Evolutionary conservation across 179 eudicot genomes (phyloP).

Genomic region (Dionaea muscipula): DNA sequence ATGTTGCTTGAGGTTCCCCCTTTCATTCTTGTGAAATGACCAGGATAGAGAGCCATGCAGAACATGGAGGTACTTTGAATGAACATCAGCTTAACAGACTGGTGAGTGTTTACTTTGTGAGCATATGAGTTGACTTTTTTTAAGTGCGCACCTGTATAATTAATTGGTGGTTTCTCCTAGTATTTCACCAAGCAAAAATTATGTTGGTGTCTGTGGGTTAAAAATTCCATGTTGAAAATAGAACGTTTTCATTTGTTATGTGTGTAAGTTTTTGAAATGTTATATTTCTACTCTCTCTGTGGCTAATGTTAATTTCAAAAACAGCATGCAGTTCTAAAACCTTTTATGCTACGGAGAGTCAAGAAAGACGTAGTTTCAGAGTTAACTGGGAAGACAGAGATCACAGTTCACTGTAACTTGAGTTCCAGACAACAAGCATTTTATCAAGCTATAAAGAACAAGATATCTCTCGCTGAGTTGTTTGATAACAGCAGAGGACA

Average conservation of each 20-base stretch:
- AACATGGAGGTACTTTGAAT: conserved; percentile 97
- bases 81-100: conserved; percentile 95
- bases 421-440: conserved; percentile 97
- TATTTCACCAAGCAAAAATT: no score
- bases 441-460: conserved; percentile 95
- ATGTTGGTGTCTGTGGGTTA: no score
- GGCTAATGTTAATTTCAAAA: conserved; percentile 5
- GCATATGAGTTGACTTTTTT: neutral
- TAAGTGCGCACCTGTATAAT: neutral
- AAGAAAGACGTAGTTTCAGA: conserved; percentile 92
- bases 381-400: conserved; percentile 81
- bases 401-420: conserved; percentile 84
- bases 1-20: neutral
- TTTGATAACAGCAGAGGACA: conserved; percentile 85
- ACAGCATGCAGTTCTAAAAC: conserved; percentile 96
- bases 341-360: conserved; percentile 93
- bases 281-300: neutral
- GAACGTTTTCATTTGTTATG: no score
- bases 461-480: conserved; percentile 88
- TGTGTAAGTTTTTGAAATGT: no score
- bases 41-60: conserved; percentile 98
- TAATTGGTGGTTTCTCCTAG: neutral
- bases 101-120: conserved; percentile 37
- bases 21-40: conserved; percentile 15
- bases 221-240: no score